Base-by-base conservation (phyloP, 75 land plant species). In the Gnetum montanum region DNA sequence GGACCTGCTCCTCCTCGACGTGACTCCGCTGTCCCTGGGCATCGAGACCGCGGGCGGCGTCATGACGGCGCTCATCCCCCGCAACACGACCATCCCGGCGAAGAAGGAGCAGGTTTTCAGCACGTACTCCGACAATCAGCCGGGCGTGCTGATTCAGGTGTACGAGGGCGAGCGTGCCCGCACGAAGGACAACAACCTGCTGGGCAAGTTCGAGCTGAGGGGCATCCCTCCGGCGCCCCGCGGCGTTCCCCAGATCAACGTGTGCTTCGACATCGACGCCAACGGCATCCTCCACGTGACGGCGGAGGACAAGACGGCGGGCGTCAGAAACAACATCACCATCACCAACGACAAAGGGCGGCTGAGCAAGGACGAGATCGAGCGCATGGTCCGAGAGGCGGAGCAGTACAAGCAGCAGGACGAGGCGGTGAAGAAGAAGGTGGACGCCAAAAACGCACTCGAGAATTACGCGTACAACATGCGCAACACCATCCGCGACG, bases 261-360 rank as follows among this genome's bases (percentile, higher is more conserved):
- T 83, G 2, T 79, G 79, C 62, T 83, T 83, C 31, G 83, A 83
- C 34, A 79, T 83, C 20, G 86, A 83, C 65, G 83, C 85, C 35
- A 79, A 82, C 43, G 83, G 85, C 41, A 82, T 79, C 24, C 60
- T 82, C 49, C 78, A 82, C 31, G 85, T 82, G 2, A 79, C 79
- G 35, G 82, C 85, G 8, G 82, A 79, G 61, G 85, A 82, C 57
- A 74, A 78, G 63, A 81, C 85, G 38, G 71, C 85, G 15, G 85
- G 85, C 0, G 74, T 74, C 47, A 82, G 66, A 75, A 78, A 82
- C 71, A 82, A 67, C 55, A 82, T 82, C 54, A 82, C 82, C 29
- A 82, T 82, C 37, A 82, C 83, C 34, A 82, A 82, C 33, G 81
- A 77, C 66, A 81, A 76, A 67, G 84, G 81, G 0, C 60, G 85